phyloP scores from a whole-genome alignment of 2,329 filamentous ascomycete genomes.

The Fusarium sambucinum region DNA sequence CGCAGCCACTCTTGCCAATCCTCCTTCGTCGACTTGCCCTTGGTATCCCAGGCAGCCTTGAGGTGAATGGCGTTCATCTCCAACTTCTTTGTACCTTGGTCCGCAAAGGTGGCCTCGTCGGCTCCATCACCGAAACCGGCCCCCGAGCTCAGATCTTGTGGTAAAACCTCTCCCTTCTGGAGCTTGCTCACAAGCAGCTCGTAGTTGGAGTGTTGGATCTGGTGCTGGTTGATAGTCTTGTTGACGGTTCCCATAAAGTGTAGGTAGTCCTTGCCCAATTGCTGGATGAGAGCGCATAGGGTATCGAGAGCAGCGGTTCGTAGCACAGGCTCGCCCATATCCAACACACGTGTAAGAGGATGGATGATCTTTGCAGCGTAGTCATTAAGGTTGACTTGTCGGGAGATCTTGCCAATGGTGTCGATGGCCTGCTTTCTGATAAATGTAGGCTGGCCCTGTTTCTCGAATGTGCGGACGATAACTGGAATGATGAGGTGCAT shows the following conservation, averaged over 20 bases:
- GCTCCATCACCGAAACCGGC: slow-evolving; percentile 80
- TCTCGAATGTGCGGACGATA: slow-evolving; percentile 94
- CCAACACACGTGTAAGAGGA: slow-evolving; percentile 85
- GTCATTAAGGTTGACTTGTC: slow-evolving; percentile 96
- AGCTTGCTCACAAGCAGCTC: slow-evolving; percentile 92
- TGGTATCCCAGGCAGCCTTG: slow-evolving; percentile 96
- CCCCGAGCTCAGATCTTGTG: slow-evolving; percentile 91
- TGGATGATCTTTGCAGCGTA: slow-evolving; percentile 97
- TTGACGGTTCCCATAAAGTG: slow-evolving; percentile 95
- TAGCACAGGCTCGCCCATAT: slow-evolving; percentile 76
- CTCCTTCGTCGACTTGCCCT: slow-evolving; percentile 95
- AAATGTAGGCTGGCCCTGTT: slow-evolving; percentile 80
- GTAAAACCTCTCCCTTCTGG: slow-evolving; percentile 93
- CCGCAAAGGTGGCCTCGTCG: slow-evolving; percentile 84
- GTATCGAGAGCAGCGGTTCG: slow-evolving; percentile 91
- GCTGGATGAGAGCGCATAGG: slow-evolving; percentile 93
- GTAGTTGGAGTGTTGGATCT: slow-evolving; percentile 91
- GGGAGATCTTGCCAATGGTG: slow-evolving; percentile 91
- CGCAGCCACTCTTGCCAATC: slow-evolving; percentile 99
- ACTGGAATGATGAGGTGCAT: slow-evolving; percentile 99
- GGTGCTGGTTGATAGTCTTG: slow-evolving; percentile 82
- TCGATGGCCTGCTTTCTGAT: slow-evolving; percentile 92
- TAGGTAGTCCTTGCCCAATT: slow-evolving; percentile 93
- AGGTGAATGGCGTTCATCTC: slow-evolving; percentile 98
- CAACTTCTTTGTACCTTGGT: slow-evolving; percentile 91